These are phyloP conservation scores for Paecilomyces fulvus DNA, from an alignment of 2,329 filamentous ascomycete genomes.

Conservation along the genomic window DNA sequence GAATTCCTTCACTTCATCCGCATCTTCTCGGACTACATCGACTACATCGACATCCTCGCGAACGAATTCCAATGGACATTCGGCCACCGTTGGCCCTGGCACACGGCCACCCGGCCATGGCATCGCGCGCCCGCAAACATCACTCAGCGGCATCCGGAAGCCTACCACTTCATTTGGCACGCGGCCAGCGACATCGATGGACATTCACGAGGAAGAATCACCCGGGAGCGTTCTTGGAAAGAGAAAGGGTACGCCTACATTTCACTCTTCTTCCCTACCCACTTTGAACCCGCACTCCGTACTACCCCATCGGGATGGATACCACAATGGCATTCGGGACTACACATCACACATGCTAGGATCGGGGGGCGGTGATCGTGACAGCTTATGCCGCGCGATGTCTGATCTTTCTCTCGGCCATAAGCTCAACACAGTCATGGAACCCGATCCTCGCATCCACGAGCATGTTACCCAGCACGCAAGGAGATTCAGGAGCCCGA, in stretches of 20 bases:
- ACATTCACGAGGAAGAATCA: constrained; percentile 31
- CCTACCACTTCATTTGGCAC: constrained; percentile 34
- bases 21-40: constrained; percentile 30
- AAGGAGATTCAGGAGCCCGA: constrained; percentile 15
- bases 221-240: constrained; percentile 33
- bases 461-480: constrained; percentile 9
- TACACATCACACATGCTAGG: constrained; percentile 14
- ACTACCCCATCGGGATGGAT: constrained; percentile 6
- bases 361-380: constrained; percentile 15
- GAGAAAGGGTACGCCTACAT: constrained; percentile 45
- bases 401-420: neutral
- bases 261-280: constrained; percentile 23
- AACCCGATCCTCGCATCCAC: neutral
- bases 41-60: constrained; percentile 37
- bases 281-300: constrained; percentile 9
- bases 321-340: constrained; percentile 5
- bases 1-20: constrained; percentile 28
- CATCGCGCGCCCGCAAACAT: constrained; percentile 43
- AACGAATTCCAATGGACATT: constrained; percentile 41
- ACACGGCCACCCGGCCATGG: constrained; percentile 38
- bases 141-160: constrained; percentile 44
- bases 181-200: constrained; percentile 36
- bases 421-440: neutral
- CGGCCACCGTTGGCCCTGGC: constrained; percentile 50
- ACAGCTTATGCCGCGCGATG: constrained; percentile 6